These are phyloP conservation scores for Penicillium paneum DNA, from an alignment of 2,329 filamentous ascomycete species.

Conservation along the genomic window DNA sequence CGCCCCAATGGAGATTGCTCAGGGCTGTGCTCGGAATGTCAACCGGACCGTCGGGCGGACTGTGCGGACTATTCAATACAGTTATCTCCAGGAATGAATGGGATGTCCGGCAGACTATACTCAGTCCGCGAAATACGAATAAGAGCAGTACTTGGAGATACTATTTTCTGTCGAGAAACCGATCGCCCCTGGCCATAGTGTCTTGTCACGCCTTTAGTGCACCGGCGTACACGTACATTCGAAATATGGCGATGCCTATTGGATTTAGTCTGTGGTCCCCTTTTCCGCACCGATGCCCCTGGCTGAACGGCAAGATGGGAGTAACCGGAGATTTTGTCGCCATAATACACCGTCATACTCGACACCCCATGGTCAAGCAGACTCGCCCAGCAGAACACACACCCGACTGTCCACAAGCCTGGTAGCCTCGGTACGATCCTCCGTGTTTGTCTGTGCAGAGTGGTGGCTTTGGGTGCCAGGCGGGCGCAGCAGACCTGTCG, in stretches of 20 bases:
- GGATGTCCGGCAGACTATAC: not conserved
- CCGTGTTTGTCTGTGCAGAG: constrained; percentile 1
- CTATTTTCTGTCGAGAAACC: not conserved
- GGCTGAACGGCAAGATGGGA: not conserved
- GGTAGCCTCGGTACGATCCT: not conserved
- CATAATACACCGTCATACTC: not conserved
- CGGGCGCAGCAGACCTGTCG: not conserved
- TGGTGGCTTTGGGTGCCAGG: not conserved
- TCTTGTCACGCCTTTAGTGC: not conserved
- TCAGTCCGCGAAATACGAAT: not conserved
- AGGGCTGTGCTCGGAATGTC: not conserved
- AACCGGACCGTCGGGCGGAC: not conserved
- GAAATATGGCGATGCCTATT: not conserved
- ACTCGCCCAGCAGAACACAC: not conserved
- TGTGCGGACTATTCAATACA: not conserved
- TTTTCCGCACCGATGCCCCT: not conserved
- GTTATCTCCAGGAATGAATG: not conserved
- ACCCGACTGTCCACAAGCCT: not conserved
- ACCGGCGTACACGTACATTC: not conserved
- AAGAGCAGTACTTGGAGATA: not conserved
- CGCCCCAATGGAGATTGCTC: not conserved
- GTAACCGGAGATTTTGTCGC: not conserved
- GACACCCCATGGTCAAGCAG: not conserved
- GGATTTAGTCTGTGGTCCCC: not conserved
- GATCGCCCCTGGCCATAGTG: not conserved